Percentiles rank a stretch among this genome's conserved stretches.
Conservation (phyloP, 225 moss, liverwort and hornwort genomes). For the Sphagnum contortum region DNA sequence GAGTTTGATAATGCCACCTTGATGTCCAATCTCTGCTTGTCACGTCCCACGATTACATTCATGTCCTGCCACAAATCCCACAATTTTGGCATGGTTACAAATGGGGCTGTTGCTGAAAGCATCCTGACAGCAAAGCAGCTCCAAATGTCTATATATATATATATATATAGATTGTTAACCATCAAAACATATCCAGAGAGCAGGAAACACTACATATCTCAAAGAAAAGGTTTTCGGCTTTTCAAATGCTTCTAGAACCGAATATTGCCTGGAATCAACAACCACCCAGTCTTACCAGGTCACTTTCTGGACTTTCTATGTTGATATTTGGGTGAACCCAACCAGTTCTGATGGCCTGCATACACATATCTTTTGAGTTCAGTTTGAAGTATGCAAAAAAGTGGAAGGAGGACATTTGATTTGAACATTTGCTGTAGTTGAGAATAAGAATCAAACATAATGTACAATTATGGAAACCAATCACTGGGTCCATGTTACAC, state of each 20-base stretch:
- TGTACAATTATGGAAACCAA: neutral
- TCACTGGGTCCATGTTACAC: neutral
- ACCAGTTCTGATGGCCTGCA: slow-evolving; percentile 49
- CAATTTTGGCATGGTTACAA: neutral
- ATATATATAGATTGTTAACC: neutral
- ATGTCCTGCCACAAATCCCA: slow-evolving; percentile 21
- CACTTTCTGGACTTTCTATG: slow-evolving; percentile 38
- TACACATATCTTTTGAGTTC: neutral
- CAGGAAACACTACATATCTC: too few relatives aligned
- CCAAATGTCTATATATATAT: neutral
- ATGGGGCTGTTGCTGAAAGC: neutral
- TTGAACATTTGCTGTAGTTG: neutral
- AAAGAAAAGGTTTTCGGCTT: too few relatives aligned
- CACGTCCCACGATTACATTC: slow-evolving; percentile 50
- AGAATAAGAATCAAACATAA: neutral
- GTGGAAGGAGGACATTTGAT: neutral
- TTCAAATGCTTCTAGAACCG: too few relatives aligned
- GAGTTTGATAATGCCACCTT: slow-evolving; percentile 55
- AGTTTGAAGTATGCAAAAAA: too few relatives aligned
- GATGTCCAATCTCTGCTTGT: slow-evolving; percentile 40
- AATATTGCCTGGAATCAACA: too few relatives aligned
- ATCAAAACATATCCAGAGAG: too few relatives aligned
- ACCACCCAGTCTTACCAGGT: slow-evolving; percentile 18
- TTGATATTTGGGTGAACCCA: slow-evolving; percentile 67
- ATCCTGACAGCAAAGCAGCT: neutral